These are phyloP conservation scores for Effrenium voratum DNA, from an alignment of 73 alveolate genomes.

Conservation along the genomic window DNA sequence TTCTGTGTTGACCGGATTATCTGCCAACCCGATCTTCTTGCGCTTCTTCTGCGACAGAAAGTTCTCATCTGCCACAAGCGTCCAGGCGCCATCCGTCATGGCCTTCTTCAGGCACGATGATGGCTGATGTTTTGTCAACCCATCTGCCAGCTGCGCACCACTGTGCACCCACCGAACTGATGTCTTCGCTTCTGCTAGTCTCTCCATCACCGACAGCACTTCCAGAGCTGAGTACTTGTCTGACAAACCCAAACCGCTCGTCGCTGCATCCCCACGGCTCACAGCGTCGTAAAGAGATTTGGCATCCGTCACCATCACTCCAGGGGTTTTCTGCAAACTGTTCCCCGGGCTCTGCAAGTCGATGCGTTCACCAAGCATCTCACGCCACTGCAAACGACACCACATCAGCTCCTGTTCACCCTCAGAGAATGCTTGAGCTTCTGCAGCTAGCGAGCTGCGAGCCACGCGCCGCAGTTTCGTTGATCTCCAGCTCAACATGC, in stretches of 20 bases:
- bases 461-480: neutral
- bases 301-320: too few relatives aligned
- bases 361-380: too few relatives aligned
- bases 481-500: neutral
- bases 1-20: neutral
- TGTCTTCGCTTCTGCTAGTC: neutral
- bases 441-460: neutral
- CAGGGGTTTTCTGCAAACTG: too few relatives aligned
- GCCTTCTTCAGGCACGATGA: neutral
- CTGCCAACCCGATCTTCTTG: neutral
- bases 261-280: too few relatives aligned
- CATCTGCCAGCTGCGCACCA: constrained; percentile 33
- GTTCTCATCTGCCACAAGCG: neutral
- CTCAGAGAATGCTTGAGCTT: neutral
- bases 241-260: neutral
- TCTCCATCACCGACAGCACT: neutral
- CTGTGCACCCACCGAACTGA: constrained; percentile 25
- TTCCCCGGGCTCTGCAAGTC: too few relatives aligned
- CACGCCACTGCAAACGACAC: too few relatives aligned
- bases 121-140: constrained; percentile 28
- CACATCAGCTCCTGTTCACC: constrained; percentile 5
- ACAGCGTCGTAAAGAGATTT: too few relatives aligned
- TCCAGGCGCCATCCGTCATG: neutral
- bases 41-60: neutral
- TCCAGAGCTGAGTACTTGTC: constrained; percentile 29